These are phyloP conservation scores for Alternaria arborescens DNA, from an alignment of 2,329 filamentous ascomycete species.

Conservation along the genomic window DNA sequence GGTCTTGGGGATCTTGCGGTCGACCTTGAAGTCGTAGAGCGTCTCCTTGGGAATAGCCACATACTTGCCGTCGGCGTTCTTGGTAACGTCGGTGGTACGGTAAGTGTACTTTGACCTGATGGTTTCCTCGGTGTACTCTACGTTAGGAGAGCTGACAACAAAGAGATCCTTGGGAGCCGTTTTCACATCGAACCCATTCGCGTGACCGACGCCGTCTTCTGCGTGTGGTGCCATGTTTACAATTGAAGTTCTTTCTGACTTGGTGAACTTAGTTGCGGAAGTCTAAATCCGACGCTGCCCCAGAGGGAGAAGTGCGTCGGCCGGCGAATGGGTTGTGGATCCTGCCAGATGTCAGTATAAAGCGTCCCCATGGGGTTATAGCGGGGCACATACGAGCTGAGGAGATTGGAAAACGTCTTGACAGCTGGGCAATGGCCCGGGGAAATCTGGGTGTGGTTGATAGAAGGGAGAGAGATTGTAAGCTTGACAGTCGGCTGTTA, in stretches of 20 bases:
- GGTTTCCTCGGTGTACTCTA: conserved; percentile 84
- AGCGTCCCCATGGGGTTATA: conserved; percentile 10
- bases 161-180: conserved; percentile 71
- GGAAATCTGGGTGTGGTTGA: conserved; percentile 29
- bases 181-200: conserved; percentile 60
- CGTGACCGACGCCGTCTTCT: conserved; percentile 66
- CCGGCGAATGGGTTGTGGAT: conserved; percentile 95
- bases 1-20: conserved; percentile 89
- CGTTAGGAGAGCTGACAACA: conserved; percentile 89
- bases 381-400: conserved; percentile 81
- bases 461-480: conserved; percentile 16
- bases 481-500: conserved; percentile 17
- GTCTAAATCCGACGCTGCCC: conserved; percentile 74
- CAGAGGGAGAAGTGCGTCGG: conserved; percentile 90
- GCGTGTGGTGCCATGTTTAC: conserved; percentile 92
- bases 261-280: conserved; percentile 47
- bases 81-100: conserved; percentile 85
- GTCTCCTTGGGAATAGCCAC: conserved; percentile 88
- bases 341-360: conserved; percentile 59
- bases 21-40: conserved; percentile 95
- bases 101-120: conserved; percentile 97
- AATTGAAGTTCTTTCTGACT: conserved; percentile 34
- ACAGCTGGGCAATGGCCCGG: conserved; percentile 64
- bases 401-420: conserved; percentile 99
- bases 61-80: conserved; percentile 76